phyloP scores from a whole-genome alignment of 2,329 filamentous ascomycete species.

The Colletotrichum sp. region DNA sequence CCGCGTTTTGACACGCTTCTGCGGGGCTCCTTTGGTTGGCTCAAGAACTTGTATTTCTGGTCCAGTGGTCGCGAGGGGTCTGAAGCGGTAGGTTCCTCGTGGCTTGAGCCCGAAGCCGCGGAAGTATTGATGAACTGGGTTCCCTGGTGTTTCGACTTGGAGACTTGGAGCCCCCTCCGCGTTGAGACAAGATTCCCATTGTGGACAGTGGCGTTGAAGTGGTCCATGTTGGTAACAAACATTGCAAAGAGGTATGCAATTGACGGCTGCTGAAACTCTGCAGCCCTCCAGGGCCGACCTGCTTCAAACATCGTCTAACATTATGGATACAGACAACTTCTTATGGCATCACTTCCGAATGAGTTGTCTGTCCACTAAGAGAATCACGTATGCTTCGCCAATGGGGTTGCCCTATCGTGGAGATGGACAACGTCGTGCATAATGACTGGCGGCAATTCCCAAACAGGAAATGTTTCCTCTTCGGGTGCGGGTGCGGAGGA shows the following conservation, averaged over 20 bases:
- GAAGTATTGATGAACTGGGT: conserved; percentile 43
- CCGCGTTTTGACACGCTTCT: background rate
- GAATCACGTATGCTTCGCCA: background rate
- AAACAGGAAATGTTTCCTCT: background rate
- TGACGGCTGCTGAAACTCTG: background rate
- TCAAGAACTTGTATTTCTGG: conserved; percentile 31
- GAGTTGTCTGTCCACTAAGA: background rate
- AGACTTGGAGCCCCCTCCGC: conserved; percentile 42
- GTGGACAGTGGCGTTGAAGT: conserved; percentile 41
- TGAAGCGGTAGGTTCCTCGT: background rate
- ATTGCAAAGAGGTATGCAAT: background rate
- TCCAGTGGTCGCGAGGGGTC: conserved; percentile 15
- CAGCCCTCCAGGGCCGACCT: background rate
- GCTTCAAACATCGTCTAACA: background rate
- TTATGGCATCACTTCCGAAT: conserved; percentile 3
- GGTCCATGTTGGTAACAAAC: conserved; percentile 34
- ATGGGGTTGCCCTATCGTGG: background rate
- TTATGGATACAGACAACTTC: background rate
- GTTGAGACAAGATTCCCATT: conserved; percentile 42
- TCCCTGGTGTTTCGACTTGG: conserved; percentile 43
- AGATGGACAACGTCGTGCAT: background rate
- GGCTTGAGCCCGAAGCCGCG: conserved; percentile 4
- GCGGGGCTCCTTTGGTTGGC: conserved; percentile 16
- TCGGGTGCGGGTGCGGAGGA: background rate
- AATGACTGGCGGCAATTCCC: background rate